phyloP scores from a whole-genome alignment of 2,329 filamentous ascomycete genomes.

The Stemphylium beticola region DNA sequence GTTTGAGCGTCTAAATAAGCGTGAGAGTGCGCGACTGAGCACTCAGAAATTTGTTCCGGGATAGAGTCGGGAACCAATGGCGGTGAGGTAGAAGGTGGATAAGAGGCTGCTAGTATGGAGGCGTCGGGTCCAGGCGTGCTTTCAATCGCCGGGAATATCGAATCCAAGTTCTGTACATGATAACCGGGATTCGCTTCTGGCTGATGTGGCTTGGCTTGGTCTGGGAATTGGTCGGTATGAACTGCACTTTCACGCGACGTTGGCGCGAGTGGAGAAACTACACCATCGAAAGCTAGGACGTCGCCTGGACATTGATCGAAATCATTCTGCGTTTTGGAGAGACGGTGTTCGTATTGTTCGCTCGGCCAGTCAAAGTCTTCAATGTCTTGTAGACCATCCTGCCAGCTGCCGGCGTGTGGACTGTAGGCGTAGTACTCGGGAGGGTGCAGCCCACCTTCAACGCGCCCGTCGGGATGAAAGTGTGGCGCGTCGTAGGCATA shows the following conservation, averaged over 20 bases:
- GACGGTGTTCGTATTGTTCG: background rate
- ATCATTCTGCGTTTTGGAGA: background rate
- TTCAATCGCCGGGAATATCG: background rate
- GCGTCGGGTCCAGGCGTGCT: background rate
- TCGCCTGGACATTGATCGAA: background rate
- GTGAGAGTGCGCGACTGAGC: too few relatives aligned
- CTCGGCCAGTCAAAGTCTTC: conserved; percentile 33
- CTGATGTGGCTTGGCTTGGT: background rate
- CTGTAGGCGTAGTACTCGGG: conserved; percentile 18
- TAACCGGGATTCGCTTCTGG: background rate
- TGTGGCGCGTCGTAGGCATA: conserved; percentile 1
- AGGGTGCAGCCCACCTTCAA: conserved; percentile 7
- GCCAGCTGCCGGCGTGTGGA: conserved; percentile 17
- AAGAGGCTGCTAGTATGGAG: background rate
- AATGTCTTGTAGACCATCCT: conserved; percentile 29
- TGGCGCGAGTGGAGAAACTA: background rate
- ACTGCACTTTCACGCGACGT: background rate
- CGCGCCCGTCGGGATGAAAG: conserved; percentile 5
- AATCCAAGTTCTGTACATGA: background rate
- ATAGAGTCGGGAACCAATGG: background rate
- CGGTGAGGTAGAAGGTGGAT: background rate
- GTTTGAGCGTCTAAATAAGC: background rate
- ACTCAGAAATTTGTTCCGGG: background rate
- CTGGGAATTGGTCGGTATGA: background rate
- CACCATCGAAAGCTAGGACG: background rate